These are phyloP conservation scores for Trypanosoma cruzi DNA, from an alignment of 208 protist species.

Conservation along the genomic window DNA sequence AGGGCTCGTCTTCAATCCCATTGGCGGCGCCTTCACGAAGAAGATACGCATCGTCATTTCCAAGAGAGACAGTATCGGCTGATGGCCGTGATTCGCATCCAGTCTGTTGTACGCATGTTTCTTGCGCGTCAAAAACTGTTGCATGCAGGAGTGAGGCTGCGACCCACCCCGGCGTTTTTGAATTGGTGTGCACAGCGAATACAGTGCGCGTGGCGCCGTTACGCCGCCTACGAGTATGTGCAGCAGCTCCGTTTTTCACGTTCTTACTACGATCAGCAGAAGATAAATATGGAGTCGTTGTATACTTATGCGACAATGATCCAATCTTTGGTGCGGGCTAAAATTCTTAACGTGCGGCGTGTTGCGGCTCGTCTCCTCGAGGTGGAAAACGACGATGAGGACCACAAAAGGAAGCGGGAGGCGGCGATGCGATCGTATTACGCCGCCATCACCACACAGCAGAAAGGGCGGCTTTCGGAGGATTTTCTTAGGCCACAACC, in stretches of 20 bases:
- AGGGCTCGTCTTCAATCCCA: constrained; percentile 18
- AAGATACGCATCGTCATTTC: background rate
- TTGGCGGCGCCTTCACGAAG: constrained; percentile 3
- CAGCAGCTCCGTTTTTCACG: constrained; percentile 34
- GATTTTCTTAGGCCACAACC: background rate
- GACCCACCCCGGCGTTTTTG: constrained; percentile 10
- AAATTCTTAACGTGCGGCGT: constrained; percentile 20
- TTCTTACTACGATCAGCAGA: constrained; percentile 37
- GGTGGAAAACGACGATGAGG: constrained; percentile 4
- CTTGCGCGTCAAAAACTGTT: constrained; percentile 27
- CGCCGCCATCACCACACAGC: constrained; percentile 6
- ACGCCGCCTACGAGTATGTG: constrained; percentile 34
- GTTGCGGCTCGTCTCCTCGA: constrained; percentile 21
- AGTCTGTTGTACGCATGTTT: constrained; percentile 66
- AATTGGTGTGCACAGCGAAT: constrained; percentile 37
- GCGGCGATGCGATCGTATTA: background rate
- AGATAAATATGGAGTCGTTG: constrained; percentile 38
- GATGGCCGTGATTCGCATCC: constrained; percentile 37
- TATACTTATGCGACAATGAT: constrained; percentile 60
- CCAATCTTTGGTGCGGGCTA: constrained; percentile 42
- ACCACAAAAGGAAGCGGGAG: constrained; percentile 18
- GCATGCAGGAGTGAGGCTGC: background rate
- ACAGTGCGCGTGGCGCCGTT: constrained; percentile 51
- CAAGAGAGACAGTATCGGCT: constrained; percentile 25
- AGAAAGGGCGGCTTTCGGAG: background rate